These are phyloP conservation scores for Phanerochaete carnosa DNA, from an alignment of 768 basidiomycete species.

Conservation along the genomic window DNA sequence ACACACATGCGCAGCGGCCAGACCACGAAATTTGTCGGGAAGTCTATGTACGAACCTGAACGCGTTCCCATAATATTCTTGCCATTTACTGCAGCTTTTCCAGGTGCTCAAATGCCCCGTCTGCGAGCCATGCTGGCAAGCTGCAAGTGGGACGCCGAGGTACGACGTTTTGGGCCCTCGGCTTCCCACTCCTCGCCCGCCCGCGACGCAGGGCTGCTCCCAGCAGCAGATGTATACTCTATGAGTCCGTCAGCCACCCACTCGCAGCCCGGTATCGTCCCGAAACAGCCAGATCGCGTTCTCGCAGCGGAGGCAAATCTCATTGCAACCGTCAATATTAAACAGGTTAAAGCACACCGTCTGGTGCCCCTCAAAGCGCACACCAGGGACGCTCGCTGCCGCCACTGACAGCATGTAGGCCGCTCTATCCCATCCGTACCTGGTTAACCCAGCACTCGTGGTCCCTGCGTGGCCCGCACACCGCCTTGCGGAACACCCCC, in stretches of 20 bases:
- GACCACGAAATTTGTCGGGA: too few relatives aligned
- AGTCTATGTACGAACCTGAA: too few relatives aligned
- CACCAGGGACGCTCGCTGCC: neutral
- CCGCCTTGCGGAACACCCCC: neutral
- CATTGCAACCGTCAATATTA: too few relatives aligned
- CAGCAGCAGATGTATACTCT: neutral
- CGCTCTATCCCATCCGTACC: neutral
- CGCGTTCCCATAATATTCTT: neutral
- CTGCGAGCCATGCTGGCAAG: neutral
- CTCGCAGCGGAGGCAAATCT: neutral
- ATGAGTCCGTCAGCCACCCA: neutral
- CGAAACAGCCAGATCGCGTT: neutral
- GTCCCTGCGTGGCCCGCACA: neutral
- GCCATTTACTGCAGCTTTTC: neutral
- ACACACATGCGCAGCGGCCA: neutral
- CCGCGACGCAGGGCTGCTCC: neutral
- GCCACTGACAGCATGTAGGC: neutral
- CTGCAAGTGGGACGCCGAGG: conserved; percentile 2
- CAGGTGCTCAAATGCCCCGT: neutral
- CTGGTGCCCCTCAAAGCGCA: too few relatives aligned
- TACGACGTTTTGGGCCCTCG: neutral
- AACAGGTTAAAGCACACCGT: too few relatives aligned
- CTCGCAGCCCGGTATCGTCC: neutral
- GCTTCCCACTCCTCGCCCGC: conserved; percentile 7
- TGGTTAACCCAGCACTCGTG: neutral